phyloP scores from a whole-genome alignment of 768 basidiomycete genomes.

The Suillus paluster region DNA sequence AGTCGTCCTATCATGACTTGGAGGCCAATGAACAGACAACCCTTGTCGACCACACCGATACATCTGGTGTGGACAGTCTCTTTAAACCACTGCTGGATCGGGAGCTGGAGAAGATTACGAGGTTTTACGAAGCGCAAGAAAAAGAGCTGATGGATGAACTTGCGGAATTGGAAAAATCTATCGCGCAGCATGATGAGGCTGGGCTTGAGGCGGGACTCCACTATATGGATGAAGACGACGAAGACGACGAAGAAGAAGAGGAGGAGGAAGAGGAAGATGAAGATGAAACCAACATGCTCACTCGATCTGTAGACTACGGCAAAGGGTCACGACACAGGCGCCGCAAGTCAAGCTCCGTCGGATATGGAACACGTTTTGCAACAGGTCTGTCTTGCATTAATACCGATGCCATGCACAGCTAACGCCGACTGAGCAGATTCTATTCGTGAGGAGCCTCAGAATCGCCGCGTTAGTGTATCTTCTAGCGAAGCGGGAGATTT shows the following conservation, averaged over 20 bases:
- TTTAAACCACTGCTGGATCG: slow-evolving; percentile 81
- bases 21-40: slow-evolving; percentile 67
- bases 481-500: slow-evolving; percentile 49
- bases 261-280: slow-evolving; percentile 66
- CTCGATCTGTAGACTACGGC: slow-evolving; percentile 28
- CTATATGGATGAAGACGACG: slow-evolving; percentile 52
- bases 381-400: slow-evolving; percentile 22
- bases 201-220: slow-evolving; percentile 54
- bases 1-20: slow-evolving; percentile 51
- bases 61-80: slow-evolving; percentile 51
- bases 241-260: slow-evolving; percentile 52
- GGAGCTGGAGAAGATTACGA: slow-evolving; percentile 79
- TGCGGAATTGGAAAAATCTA: slow-evolving; percentile 57
- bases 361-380: slow-evolving; percentile 27
- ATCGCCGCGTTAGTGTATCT: slow-evolving; percentile 47
- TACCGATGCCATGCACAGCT: neutral
- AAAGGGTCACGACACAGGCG: slow-evolving; percentile 37
- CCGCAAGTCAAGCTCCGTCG: slow-evolving; percentile 36
- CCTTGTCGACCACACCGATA: slow-evolving; percentile 49
- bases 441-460: slow-evolving; percentile 12
- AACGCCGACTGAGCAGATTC: slow-evolving; percentile 11
- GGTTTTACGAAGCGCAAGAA: slow-evolving; percentile 82
- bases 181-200: slow-evolving; percentile 61
- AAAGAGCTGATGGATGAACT: slow-evolving; percentile 69
- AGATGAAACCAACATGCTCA: slow-evolving; percentile 34